phyloP scores from a whole-genome alignment of 306 rosid genomes.

The Hippophae tibetana region DNA sequence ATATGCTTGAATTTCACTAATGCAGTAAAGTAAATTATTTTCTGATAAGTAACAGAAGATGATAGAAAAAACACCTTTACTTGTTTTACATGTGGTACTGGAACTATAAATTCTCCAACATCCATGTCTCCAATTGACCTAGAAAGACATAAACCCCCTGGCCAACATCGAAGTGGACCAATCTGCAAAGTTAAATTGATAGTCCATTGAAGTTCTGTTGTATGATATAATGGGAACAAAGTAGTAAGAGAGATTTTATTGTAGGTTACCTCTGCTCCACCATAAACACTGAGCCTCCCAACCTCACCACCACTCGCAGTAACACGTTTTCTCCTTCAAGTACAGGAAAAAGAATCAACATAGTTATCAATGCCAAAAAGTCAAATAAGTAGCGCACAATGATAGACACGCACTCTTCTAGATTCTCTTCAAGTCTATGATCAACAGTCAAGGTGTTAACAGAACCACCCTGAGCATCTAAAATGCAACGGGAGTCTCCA shows the following conservation, averaged over 20 bases:
- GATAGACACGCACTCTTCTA: constrained; percentile 56
- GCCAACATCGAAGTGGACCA: constrained; percentile 99
- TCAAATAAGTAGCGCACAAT: constrained; percentile 6
- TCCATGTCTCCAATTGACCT: constrained; percentile 97
- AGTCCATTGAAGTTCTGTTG: constrained; percentile 6
- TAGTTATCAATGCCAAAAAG: constrained; percentile 7
- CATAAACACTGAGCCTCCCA: constrained; percentile 88
- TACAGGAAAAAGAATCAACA: constrained; percentile 11
- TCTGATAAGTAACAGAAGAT: not conserved
- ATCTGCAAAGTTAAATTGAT: constrained; percentile 47
- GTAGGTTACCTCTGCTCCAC: constrained; percentile 74
- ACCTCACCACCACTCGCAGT: constrained; percentile 97
- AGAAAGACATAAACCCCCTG: constrained; percentile 96
- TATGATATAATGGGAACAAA: not conserved
- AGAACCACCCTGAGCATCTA: constrained; percentile 83
- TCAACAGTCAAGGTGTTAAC: constrained; percentile 78
- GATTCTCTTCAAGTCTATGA: constrained; percentile 92
- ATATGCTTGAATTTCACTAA: constrained; percentile 9
- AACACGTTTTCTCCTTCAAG: constrained; percentile 79
- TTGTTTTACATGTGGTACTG: constrained; percentile 88
- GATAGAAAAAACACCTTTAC: constrained; percentile 56
- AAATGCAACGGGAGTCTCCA: constrained; percentile 92
- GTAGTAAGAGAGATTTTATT: not conserved
- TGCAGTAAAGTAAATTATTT: constrained; percentile 1
- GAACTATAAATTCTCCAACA: constrained; percentile 94